Evolutionary conservation across 352 stramenopile species (phyloP).

Genomic region (Elongisporangium undulatum): DNA sequence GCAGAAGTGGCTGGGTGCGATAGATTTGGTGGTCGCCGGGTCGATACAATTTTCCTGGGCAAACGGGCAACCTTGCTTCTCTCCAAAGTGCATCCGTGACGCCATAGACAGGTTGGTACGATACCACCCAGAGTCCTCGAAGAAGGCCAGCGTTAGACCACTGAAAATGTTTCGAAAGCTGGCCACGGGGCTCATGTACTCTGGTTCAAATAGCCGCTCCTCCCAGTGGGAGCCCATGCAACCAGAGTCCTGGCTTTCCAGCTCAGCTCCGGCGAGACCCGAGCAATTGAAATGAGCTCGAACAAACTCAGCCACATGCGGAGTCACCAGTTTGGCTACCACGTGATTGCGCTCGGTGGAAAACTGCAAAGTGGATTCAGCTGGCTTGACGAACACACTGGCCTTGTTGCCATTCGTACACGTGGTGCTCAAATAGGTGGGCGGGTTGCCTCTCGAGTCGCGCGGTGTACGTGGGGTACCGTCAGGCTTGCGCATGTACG

Average conservation of each 20-base stretch:
- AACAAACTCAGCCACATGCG: constrained; percentile 49
- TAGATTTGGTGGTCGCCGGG: constrained; percentile 30
- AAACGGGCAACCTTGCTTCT: constrained; percentile 58
- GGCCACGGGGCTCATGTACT: constrained; percentile 78
- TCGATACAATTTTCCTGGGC: constrained; percentile 66
- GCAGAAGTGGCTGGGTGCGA: constrained; percentile 62
- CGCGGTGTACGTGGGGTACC: constrained; percentile 62
- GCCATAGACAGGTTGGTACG: constrained; percentile 41
- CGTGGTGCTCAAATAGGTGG: constrained; percentile 16
- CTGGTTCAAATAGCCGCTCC: constrained; percentile 74
- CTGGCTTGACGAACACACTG: constrained; percentile 29
- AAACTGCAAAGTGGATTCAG: constrained; percentile 45
- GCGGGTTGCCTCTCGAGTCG: constrained; percentile 32
- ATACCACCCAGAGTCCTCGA: constrained; percentile 85
- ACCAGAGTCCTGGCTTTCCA: constrained; percentile 71
- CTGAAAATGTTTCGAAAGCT: constrained; percentile 76
- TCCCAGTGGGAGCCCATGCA: constrained; percentile 84
- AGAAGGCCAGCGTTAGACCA: constrained; percentile 70
- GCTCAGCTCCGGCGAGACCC: constrained; percentile 51
- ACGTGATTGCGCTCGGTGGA: constrained; percentile 43
- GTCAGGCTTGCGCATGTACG: constrained; percentile 64
- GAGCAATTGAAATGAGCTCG: constrained; percentile 67
- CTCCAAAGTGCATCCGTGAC: constrained; percentile 64
- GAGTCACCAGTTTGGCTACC: constrained; percentile 69
- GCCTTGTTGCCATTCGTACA: constrained; percentile 53